Evolutionary conservation across 352 stramenopile species (phyloP).

Genomic region (Phytophthora foliorum): DNA sequence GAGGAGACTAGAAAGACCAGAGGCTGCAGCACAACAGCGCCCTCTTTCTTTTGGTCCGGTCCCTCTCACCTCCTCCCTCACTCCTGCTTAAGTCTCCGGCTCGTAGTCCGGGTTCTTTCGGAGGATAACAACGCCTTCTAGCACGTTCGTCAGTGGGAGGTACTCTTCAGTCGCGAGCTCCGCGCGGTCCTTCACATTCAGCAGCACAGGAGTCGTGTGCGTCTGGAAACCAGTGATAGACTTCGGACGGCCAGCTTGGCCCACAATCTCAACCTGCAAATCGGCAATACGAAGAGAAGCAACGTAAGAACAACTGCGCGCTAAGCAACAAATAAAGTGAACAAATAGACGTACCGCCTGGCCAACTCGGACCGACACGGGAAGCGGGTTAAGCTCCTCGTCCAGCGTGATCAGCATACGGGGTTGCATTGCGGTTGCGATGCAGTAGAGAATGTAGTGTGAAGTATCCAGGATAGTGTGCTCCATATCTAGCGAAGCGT

Average conservation of each 20-base stretch:
- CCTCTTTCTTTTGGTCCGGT: conserved; percentile 20
- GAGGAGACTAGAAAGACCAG: conserved; percentile 16
- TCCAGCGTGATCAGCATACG: conserved; percentile 99
- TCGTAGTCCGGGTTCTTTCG: conserved; percentile 97
- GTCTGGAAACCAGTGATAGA: conserved; percentile 99
- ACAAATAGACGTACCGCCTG: conserved; percentile 89
- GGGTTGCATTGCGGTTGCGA: conserved; percentile 98
- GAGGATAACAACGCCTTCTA: conserved; percentile 99
- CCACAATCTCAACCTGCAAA: conserved; percentile 97
- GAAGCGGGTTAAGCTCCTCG: conserved; percentile 96
- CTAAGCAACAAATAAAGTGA: neutral
- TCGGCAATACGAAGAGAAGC: conserved; percentile 3
- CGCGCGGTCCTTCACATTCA: conserved; percentile 98
- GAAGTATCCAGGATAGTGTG: conserved; percentile 98
- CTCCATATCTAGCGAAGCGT: conserved; percentile 98
- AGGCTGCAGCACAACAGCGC: conserved; percentile 27
- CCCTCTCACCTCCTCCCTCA: conserved; percentile 17
- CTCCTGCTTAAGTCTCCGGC: conserved; percentile 71
- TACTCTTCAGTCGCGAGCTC: conserved; percentile 99
- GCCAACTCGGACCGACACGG: conserved; percentile 98
- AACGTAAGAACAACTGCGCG: conserved; percentile 22
- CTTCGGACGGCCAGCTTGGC: conserved; percentile 98
- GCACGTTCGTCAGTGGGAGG: conserved; percentile 94
- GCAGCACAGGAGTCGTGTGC: conserved; percentile 98
- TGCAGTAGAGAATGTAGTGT: conserved; percentile 99